Evolutionary conservation across 805 yeast genomes (phyloP), one percentile per base, ranked within the genome.

Genomic region (Pichia occidentalis): DNA sequence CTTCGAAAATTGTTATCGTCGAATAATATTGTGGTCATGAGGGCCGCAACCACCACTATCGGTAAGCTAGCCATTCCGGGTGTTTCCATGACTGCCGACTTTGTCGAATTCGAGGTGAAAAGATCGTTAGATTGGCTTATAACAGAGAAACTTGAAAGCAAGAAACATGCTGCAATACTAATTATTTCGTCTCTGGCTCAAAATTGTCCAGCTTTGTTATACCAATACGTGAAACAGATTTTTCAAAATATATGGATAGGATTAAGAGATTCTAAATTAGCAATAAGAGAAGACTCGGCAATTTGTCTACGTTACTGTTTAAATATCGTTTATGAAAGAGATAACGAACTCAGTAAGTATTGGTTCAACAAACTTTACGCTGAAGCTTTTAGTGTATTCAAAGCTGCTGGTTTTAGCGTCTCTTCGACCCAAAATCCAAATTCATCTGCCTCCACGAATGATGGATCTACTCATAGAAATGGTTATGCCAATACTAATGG

Each of bases 51-150:
- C 0, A 71, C 71, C 37, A 85, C 95, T 0, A 67, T 92, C 46
- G 98, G 97, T 10, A 82, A 81, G 52, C 67, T 90, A 47, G 95
- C 97, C 0, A 75, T 79, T 5, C 90, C 95, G 0, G 95, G 95
- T 20, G 92, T 95, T 1, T 77, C 94, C 1, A 61, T 87, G 37
- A 85, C 95, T 0, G 87, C 94, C 1, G 96, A 87, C 35, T 82
- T 90, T 57, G 96, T 92, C 20, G 97, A 90, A 45, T 83, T 77
- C 50, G 96, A 90, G 57, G 92, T 92, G 7, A 85, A 82, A 53
- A 71, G 84, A 34, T 85, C 95, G 27, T 69, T 90, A 35, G 98
- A 92, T 59, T 82, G 96, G 90, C 70, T 90, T 18, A 84, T 85
- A 24, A 71, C 81, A n/a, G 95, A 87, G 45, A 80, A 85, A 47